Evolutionary conservation across 2,329 filamentous ascomycete genomes (phyloP).

Genomic region (Trichoderma polysporum): DNA sequence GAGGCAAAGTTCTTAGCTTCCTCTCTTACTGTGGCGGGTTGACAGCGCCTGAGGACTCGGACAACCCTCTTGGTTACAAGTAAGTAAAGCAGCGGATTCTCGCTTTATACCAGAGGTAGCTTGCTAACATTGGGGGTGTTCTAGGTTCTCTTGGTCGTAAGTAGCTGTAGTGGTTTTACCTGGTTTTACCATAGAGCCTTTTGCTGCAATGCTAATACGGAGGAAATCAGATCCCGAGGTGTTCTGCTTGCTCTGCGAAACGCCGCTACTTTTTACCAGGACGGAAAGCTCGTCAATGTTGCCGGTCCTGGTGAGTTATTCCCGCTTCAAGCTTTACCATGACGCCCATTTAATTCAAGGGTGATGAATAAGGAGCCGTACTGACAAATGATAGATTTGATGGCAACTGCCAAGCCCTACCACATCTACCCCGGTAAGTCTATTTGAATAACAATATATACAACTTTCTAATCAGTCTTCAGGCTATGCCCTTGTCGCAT

Average conservation of each 20-base stretch:
- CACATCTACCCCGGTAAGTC: conserved; percentile 69
- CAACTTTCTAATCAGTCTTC: background rate
- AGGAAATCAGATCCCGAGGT: conserved; percentile 61
- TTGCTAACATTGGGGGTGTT: background rate
- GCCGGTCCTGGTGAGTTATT: conserved; percentile 49
- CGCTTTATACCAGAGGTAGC: too few relatives aligned
- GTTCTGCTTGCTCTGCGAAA: conserved; percentile 86
- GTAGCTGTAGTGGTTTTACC: too few relatives aligned
- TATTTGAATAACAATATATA: background rate
- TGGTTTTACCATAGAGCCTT: too few relatives aligned
- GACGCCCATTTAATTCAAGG: background rate
- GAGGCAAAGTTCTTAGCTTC: conserved; percentile 83
- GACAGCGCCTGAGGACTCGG: conserved; percentile 62
- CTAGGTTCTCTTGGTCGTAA: conserved; percentile 63
- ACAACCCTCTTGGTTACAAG: conserved; percentile 92
- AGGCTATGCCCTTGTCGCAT: conserved; percentile 82
- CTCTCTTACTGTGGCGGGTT: conserved; percentile 82
- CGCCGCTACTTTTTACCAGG: conserved; percentile 77
- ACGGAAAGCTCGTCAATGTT: conserved; percentile 74
- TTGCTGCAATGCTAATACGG: too few relatives aligned
- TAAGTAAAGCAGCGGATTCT: background rate
- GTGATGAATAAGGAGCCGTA: too few relatives aligned
- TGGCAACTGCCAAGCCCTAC: conserved; percentile 82
- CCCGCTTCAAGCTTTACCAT: too few relatives aligned
- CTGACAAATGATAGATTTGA: conserved; percentile 59